phyloP scores from a whole-genome alignment of 2,329 filamentous ascomycete species.

The Clonostachys sp. region DNA sequence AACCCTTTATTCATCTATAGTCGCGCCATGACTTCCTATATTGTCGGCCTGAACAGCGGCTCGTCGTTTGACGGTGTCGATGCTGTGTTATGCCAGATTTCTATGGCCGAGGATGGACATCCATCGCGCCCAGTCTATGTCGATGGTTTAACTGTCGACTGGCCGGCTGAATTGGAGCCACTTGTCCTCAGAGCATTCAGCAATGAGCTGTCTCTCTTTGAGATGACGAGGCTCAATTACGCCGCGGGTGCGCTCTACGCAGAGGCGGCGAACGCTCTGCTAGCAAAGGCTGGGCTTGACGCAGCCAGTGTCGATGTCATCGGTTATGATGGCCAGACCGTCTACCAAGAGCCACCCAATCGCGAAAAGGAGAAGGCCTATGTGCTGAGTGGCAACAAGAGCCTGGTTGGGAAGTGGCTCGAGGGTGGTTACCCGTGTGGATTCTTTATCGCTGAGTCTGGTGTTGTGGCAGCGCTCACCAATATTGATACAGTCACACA shows the following conservation, averaged over 20 bases:
- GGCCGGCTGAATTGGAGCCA: constrained; percentile 16
- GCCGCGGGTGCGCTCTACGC: constrained; percentile 18
- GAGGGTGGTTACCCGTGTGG: constrained; percentile 18
- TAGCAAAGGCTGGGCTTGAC: constrained; percentile 9
- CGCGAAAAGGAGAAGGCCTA: constrained; percentile 10
- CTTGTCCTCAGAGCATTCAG: constrained; percentile 15
- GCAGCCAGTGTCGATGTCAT: constrained; percentile 17
- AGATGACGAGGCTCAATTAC: constrained; percentile 19
- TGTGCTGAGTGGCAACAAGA: constrained; percentile 10
- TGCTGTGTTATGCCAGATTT: constrained; percentile 17
- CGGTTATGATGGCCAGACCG: constrained; percentile 21
- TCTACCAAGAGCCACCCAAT: constrained; percentile 21
- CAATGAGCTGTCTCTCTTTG: constrained; percentile 18
- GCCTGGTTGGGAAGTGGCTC: constrained; percentile 15
- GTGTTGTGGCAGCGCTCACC: constrained; percentile 18
- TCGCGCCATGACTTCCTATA: constrained; percentile 6
- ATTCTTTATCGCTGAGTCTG: constrained; percentile 20
- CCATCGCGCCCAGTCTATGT: constrained; percentile 15
- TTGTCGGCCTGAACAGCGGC: constrained; percentile 21
- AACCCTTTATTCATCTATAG: neutral
- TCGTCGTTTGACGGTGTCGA: constrained; percentile 21
- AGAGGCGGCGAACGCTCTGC: constrained; percentile 15
- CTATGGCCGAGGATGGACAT: constrained; percentile 16
- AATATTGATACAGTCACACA: constrained; percentile 19
- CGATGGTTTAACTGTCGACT: constrained; percentile 18